phyloP scores from a whole-genome alignment of 352 stramenopile genomes.

The Pythium brachiatum region DNA sequence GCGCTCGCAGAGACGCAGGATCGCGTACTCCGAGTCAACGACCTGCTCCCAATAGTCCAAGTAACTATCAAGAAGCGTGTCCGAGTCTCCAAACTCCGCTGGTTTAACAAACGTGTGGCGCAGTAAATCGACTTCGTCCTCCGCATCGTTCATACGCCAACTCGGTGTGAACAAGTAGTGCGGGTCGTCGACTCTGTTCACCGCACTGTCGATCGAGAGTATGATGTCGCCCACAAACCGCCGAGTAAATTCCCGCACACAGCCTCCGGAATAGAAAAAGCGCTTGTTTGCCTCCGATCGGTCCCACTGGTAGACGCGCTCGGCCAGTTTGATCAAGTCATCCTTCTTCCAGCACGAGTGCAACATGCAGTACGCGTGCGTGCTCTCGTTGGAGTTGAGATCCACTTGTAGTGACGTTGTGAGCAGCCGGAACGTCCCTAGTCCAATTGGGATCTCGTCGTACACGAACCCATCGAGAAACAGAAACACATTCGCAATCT shows the following conservation, averaged over 20 bases:
- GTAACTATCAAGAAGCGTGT: neutral
- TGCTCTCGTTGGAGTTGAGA: slow-evolving; percentile 11
- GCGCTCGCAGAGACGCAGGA: neutral
- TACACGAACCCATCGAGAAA: slow-evolving; percentile 31
- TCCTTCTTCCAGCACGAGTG: slow-evolving; percentile 14
- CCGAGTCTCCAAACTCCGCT: neutral
- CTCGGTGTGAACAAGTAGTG: neutral
- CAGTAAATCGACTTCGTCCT: neutral
- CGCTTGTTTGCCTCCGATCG: slow-evolving; percentile 2
- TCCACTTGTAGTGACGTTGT: slow-evolving; percentile 18
- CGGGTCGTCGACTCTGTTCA: neutral
- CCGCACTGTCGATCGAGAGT: neutral
- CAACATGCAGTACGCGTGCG: slow-evolving; percentile 13
- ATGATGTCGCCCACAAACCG: neutral
- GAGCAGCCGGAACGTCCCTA: slow-evolving; percentile 12
- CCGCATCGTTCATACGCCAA: neutral
- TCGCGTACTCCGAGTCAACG: slow-evolving; percentile 11
- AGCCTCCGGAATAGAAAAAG: slow-evolving; percentile 20
- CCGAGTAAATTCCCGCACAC: slow-evolving; percentile 11
- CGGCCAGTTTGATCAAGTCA: slow-evolving; percentile 10
- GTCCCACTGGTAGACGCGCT: neutral
- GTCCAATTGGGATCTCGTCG: slow-evolving; percentile 7
- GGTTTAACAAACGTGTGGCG: slow-evolving; percentile 10
- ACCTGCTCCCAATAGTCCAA: slow-evolving; percentile 2
- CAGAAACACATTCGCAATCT: slow-evolving; percentile 12